Evolutionary conservation across 805 yeast genomes (phyloP), one percentile per base, ranked within the genome.

Genomic region (Candida parachauliodes): DNA sequence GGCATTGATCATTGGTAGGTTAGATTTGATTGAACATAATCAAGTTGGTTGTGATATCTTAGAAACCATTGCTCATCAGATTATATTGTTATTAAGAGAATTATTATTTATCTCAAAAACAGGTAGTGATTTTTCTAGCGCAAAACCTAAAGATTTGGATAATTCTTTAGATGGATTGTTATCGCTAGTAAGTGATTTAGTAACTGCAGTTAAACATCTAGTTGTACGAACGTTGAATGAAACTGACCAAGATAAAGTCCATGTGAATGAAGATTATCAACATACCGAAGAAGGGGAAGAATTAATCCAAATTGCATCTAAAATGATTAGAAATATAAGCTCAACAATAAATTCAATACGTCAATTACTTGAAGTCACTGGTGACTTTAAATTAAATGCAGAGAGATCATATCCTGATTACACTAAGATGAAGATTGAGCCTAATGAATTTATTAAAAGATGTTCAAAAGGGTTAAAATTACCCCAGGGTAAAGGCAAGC

Each of bases 1-100:
- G 45, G 81, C 83, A 2, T 50, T 85, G 46, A 74, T 84, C 8
- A 68, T 83, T 11, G 94, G 94, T n/a, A 62, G 94, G 48, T 59
- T 85, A 45, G 93, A 85, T 55, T 67, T 85, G 57, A 77, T 84
- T 24, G 93, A 85, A 51, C 83, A 80, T 48, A 84, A 83, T 52
- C 71, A 79, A 3, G 66, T 67, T 12, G 91, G 91, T 2, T 79
- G 88, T 51, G 82, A 81, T 45, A 56, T 79, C 5, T 55, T 85
- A 37, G 89, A 84, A 48, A 68, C 72, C 12, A 62, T 85, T 11
- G 75, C 80, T 2, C 85, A 81, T 48, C 93, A 85, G 47, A 70
- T 84, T 29, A 81, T 81, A 36, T 55, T 83, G 21, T 55, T 84
- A 14, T 58, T 82, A 31, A 64, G 83, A 50, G 94, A 85, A 50